Base-by-base conservation (phyloP, 2,329 filamentous ascomycete genomes). In the Fusarium abutilonis region DNA sequence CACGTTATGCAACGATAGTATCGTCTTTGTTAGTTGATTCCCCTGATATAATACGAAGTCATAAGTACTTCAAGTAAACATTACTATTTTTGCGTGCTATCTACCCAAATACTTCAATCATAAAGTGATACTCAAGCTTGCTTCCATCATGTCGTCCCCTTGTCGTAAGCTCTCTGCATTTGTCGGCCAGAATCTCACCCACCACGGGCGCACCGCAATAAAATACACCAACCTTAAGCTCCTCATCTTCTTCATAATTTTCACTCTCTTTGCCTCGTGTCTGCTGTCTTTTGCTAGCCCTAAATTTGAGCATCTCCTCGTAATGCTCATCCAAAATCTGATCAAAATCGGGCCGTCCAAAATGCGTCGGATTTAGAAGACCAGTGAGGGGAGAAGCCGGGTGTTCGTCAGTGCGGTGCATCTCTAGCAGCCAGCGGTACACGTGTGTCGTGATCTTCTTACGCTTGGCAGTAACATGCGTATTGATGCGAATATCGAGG, bases 171-270 rank as follows among this genome's bases (percentile, higher is more conserved):
- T 78, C 73, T 6, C 77, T 73, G 55, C 83, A 86, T 60, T 80
- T 78, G 72, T 86, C 83, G 9, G 82, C 82, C 61, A 86, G 62
- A 36, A 84, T 79, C 67, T 83, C 79, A 1, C 84, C 83, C n/a
- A 86, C 80, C 2, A 82, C 77, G 0, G 83, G 82, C 0, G 81
- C 77, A 3, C 84, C 84, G 46, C 84, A 86, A 62, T 83, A 86
- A 59, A 85, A 85, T 0, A 86, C 79, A 0, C 83, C 83, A 0
- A 86, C 79, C 60, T 81, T 83, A 36, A 81, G 69, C 52, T 76
- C 74, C 9, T 73, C 71, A 0, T 73, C 72, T 7, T 72, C 67
- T 17, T 74, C 9, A 9, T 31, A 60, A 6, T 38, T 41, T 36
- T 40, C 39, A 7, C 31, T 28, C 32, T 49, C 15, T 36, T 57